Conservation (phyloP, 176 grass and related monocot species). For the Ensete ventricosum region DNA sequence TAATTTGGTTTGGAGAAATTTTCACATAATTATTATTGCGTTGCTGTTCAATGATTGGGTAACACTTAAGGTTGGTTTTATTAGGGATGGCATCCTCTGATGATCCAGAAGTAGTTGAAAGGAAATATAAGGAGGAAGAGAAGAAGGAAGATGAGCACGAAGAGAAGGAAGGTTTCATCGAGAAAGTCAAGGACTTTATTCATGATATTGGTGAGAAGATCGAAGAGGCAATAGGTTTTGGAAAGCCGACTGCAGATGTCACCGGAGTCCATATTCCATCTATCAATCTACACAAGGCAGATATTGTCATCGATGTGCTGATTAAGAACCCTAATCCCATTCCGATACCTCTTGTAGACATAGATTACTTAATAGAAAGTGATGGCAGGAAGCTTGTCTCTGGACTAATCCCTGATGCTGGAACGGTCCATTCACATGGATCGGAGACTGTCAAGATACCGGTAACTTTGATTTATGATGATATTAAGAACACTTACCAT, state of each 20-base stretch:
- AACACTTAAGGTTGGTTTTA: background rate
- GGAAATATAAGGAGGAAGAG: constrained; percentile 4
- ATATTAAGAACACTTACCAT: constrained; percentile 64
- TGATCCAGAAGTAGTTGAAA: constrained; percentile 9
- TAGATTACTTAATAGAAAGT: constrained; percentile 91
- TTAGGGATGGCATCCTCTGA: constrained; percentile 18
- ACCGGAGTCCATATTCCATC: constrained; percentile 57
- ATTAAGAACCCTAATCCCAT: constrained; percentile 91
- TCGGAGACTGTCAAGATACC: constrained; percentile 91
- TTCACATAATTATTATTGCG: background rate
- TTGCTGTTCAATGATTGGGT: background rate
- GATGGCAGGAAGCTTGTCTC: constrained; percentile 88
- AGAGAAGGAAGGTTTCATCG: constrained; percentile 48
- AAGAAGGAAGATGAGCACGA: constrained; percentile 3
- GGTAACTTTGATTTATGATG: constrained; percentile 62
- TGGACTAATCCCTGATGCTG: constrained; percentile 86
- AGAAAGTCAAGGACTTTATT: constrained; percentile 90
- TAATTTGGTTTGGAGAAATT: background rate
- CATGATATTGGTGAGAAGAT: constrained; percentile 97
- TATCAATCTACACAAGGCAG: constrained; percentile 77
- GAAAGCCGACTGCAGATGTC: constrained; percentile 85
- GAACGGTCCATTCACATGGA: constrained; percentile 79
- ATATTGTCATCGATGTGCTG: constrained; percentile 76
- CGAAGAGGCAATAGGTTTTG: constrained; percentile 75
- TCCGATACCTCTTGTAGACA: constrained; percentile 92